Base-by-base conservation (phyloP, 306 rosid species). In the Astragalus glycyphyllos region DNA sequence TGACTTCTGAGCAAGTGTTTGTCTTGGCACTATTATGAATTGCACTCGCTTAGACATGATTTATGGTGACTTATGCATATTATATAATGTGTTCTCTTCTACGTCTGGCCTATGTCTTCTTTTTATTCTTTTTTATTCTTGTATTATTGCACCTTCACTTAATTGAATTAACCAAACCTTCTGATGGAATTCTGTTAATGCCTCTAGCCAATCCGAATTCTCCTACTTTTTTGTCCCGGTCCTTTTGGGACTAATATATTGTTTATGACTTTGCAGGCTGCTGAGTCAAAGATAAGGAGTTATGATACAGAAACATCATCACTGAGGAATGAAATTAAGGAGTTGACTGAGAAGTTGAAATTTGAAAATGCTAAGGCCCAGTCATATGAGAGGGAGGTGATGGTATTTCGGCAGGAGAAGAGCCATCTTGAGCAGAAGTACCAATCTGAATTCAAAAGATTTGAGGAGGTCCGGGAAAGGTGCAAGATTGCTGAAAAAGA, bases 391-490 rank as follows among this genome's bases (percentile, higher is more conserved):
- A 88, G 88, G 75, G 96, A 88, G 54, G 89, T 85, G 1, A 71
- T 80, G 10, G 84, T 88, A 8, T 50, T 82, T 82, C 87, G 77
- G 74, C 96, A 92, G 83, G 96, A 92, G 83, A 92, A 90, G 77
- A 73, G 74, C 65, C 85, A 90, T 80, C 45, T 92, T 65, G 89
- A 88, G 80, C 87, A 92, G 73, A 89, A 83, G 74, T 92, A 89
- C 48, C 74, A 46, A 47, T 81, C 98, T 23, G 95, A 89, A 69
- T 89, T 86, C 81, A 82, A 79, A 74, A 85, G 96, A 81, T 85
- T 87, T 74, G 96, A 88, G 23, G 98, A 92, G 78, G 72, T 92
- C 58, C 86, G 86, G 72, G 89, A 89, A 81, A 88, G 95, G 79
- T 92, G 92, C 77, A 86, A 64, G 83, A 76, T 58, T 73, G 96